Evolutionary conservation across 2,329 filamentous ascomycete species (phyloP), one percentile per base, ranked within the genome.

Genomic region (Venturiaceae sp.): DNA sequence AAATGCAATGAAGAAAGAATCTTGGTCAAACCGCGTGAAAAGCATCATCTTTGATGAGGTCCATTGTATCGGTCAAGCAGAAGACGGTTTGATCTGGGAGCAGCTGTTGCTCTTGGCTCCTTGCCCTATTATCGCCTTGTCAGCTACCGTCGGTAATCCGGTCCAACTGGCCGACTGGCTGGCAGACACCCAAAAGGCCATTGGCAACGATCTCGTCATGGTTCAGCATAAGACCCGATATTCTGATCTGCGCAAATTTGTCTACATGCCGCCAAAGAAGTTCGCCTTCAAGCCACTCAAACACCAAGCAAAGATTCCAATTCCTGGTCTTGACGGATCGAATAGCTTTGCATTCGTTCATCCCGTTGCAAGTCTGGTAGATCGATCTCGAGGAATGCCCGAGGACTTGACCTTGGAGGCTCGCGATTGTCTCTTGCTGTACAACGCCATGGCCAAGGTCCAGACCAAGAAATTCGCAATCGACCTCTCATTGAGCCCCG

Each of bases 31-130:
- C 3, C 75, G 85, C 56, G 79, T 92, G 14, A 87, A 83, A 64
- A 80, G 86, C 53, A 90, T 92, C 66, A 90, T 92, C 55, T 92
- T 92, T 60, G 88, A 92, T 65, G 88, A 92, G 71, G 84, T 92
- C 1, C 88, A 92, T 67, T 90, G 83, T 34, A 92, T 92, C 60
- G 86, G 88, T 0, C 84, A 91, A 67, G 80, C 84, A 0, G 85
- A 90, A 7, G 87, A 92, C 63, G 87, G 87, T 56, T 74, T 90
- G 1, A 77, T 91, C 2, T 92, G 87, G 87, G 87, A 92, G 65
- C 87, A 92, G 66, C 75, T 92, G 3, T 74, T 92, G 1, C 77
- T 92, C 1, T 77, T 90, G 61, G 81, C 87, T 0, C 87, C 87
- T 1, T 92, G 87, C 63, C 88, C 86, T 0, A 87, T 92, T 54